Percentiles rank a stretch among this genome's conserved stretches.
Conservation (phyloP, 306 rosid species). For the Ormosia semicastrata region DNA sequence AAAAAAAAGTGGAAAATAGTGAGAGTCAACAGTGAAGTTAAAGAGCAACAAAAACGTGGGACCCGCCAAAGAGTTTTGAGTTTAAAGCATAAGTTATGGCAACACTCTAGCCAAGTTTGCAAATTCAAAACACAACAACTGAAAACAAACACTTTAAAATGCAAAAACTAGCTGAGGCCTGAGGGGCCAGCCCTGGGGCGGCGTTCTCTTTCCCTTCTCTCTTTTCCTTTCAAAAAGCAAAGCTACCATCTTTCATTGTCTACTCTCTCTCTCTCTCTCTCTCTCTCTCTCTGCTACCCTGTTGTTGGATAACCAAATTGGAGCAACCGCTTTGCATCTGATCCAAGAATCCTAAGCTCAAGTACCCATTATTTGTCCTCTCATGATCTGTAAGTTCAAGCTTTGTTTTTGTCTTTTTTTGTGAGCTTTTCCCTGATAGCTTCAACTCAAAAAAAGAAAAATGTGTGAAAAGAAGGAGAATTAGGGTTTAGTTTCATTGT, state of each 20-base stretch:
- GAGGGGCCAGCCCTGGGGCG: constrained; percentile 24
- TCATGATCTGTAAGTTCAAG: constrained; percentile 64
- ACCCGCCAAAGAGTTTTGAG: constrained; percentile 54
- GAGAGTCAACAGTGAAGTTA: background rate
- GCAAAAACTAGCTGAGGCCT: constrained; percentile 13
- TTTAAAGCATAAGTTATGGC: constrained; percentile 35
- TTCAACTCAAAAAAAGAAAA: background rate
- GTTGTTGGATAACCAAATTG: constrained; percentile 38
- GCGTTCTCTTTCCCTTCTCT: constrained; percentile 20
- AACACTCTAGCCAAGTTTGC: background rate
- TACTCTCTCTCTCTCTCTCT: constrained; percentile 28
- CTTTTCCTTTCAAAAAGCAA: constrained; percentile 49
- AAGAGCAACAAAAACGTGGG: constrained; percentile 24
- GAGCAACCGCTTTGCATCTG: constrained; percentile 39
- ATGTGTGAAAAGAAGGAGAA: background rate
- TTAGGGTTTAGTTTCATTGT: constrained; percentile 51
- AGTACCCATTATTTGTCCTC: constrained; percentile 28
- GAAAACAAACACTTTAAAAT: constrained; percentile 17
- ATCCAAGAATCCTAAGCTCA: constrained; percentile 51
- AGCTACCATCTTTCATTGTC: constrained; percentile 34
- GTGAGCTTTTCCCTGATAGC: constrained; percentile 22
- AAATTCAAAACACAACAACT: background rate
- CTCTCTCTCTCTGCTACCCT: background rate
- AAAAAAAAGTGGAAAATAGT: background rate
- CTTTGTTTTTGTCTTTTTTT: constrained; percentile 34